A percentile compares a stretch with the other conserved stretches of the same genome.
Conservation (phyloP, 192 early-diverging fungal genomes). For the Podochytrium sp. region DNA sequence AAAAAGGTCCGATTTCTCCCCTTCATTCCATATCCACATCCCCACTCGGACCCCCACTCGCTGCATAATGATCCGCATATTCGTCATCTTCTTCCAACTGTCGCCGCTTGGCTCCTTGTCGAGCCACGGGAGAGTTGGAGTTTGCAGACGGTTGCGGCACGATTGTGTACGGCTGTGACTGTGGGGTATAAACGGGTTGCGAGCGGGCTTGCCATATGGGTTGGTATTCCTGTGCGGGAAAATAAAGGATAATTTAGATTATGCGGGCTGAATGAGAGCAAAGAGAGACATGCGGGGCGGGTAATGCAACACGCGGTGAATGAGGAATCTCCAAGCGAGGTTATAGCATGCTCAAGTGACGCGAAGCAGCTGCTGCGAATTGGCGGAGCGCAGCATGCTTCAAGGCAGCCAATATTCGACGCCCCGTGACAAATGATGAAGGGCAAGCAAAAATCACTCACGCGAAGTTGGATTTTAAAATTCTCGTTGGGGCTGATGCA, state of each 20-base stretch:
- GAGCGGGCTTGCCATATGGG: slow-evolving; percentile 74
- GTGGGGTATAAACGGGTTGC: slow-evolving; percentile 24
- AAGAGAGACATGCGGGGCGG: too few species aligned
- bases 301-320: too few species aligned
- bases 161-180: background rate
- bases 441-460: slow-evolving; percentile 20
- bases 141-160: background rate
- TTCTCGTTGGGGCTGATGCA: slow-evolving; percentile 86
- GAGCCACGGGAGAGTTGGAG: background rate
- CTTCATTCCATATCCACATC: too few species aligned
- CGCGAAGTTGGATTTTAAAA: slow-evolving; percentile 81
- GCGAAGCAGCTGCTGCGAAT: too few species aligned
- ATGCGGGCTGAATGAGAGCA: background rate
- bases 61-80: slow-evolving; percentile 19
- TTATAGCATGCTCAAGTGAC: too few species aligned
- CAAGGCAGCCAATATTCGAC: background rate
- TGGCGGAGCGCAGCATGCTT: too few species aligned
- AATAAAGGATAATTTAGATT: too few species aligned
- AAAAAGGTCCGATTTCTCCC: too few species aligned
- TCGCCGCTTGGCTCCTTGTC: slow-evolving; percentile 22
- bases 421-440: too few species aligned
- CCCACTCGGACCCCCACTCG: too few species aligned
- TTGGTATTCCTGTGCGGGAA: slow-evolving; percentile 89
- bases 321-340: too few species aligned
- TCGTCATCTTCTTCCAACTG: slow-evolving; percentile 20